Evolutionary conservation across 352 stramenopile species (phyloP).

Genomic region (Pythium grandisporangium): DNA sequence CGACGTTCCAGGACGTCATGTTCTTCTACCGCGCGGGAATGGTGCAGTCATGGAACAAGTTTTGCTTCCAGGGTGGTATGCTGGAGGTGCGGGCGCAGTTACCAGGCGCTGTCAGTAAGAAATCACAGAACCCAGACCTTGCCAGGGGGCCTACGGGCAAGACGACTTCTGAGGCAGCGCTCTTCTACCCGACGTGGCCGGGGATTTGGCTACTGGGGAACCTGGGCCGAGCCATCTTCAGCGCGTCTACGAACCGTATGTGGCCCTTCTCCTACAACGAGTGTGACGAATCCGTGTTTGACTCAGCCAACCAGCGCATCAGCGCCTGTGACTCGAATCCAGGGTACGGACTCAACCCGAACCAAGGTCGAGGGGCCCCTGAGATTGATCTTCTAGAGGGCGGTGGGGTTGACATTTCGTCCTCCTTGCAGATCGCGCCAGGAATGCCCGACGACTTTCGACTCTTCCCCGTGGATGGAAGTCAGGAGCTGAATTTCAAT

Average conservation of each 20-base stretch:
- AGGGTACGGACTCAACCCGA: conserved; percentile 66
- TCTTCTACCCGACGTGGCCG: conserved; percentile 60
- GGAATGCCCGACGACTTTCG: conserved; percentile 24
- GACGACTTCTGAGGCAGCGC: conserved; percentile 6
- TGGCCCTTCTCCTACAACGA: conserved; percentile 89
- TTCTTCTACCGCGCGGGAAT: conserved; percentile 61
- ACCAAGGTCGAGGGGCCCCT: conserved; percentile 51
- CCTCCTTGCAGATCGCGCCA: conserved; percentile 66
- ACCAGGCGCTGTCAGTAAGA: conserved; percentile 52
- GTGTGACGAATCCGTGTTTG: conserved; percentile 69
- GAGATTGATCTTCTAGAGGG: conserved; percentile 91
- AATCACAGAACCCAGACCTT: conserved; percentile 21
- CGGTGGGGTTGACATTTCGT: conserved; percentile 41
- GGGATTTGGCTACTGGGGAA: conserved; percentile 66
- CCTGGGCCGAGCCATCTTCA: conserved; percentile 16
- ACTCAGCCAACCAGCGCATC: conserved; percentile 62
- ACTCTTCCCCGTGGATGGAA: conserved; percentile 6
- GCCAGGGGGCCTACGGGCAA: conserved; percentile 13
- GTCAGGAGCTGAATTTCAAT: conserved; percentile 2
- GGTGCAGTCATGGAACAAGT: conserved; percentile 90
- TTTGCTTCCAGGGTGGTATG: conserved; percentile 90
- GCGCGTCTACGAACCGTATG: conserved; percentile 78
- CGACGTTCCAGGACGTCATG: conserved; percentile 27
- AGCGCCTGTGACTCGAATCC: conserved; percentile 77
- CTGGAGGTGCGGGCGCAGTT: conserved; percentile 82